Evolutionary conservation across 1,139 yeast species (phyloP), one percentile per base, ranked within the genome.

Genomic region (Magnusiomyces ingens): DNA sequence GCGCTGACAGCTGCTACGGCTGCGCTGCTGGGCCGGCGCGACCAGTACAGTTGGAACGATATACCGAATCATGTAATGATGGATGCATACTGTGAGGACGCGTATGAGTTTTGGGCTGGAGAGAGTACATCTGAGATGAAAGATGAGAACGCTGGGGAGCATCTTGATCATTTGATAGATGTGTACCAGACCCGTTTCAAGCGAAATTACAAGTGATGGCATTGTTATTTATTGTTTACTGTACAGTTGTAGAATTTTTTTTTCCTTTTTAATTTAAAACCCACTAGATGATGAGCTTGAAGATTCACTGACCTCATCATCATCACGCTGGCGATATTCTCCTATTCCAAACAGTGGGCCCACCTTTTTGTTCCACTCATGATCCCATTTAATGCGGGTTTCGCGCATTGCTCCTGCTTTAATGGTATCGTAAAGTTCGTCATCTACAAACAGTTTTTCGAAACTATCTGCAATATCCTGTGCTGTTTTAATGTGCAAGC

Each of bases 401-500:
- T 91, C 96, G 19, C 64, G 57, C 55, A 82, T 42, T 0, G 97
- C 98, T 8, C 96, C 96, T 5, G 64, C 59, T 59, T 78, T 82
- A 48, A 91, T 65, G 1, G 60, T 72, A 1, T 65, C 50, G 22
- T 62, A 65, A 19, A 69, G 58, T 50, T 63, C 52, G 1, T 60
- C 57, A 4, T 71, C 68, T 56, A 79, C 75, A 57, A 87, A 74
- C 1, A 78, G 69, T 29, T 70, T 65, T 3, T 66, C 62, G 6
- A 90, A 65, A 3, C 81, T 72, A 22, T 75, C 73, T 52, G 75
- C 77, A 62, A 91, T 68, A 53, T 80, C 82, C 12, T 70, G 62
- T 1, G 79, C 67, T 50, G 72, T 73, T 0, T 66, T 59, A 49
- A 79, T 76, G 38, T 72, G 66, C 45, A 75, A 58, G 1, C 84